Conservation (phyloP, 1,139 yeast species). For the Protomyces inouyei region DNA sequence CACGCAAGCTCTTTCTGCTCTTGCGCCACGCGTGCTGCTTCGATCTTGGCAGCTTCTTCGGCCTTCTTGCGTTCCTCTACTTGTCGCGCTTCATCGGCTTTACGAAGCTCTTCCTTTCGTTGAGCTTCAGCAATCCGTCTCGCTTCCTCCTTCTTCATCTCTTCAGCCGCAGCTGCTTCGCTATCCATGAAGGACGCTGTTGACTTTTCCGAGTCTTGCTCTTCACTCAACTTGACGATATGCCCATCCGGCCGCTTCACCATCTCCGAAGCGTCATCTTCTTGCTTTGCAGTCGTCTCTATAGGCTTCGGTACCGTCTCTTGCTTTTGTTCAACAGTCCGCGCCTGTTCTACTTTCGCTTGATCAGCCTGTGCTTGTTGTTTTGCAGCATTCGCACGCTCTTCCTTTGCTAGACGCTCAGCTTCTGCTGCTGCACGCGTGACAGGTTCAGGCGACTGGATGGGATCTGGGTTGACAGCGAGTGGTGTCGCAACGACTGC, state of each 20-base stretch:
- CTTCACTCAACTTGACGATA: neutral
- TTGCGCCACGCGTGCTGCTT: neutral
- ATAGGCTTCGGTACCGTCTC: neutral
- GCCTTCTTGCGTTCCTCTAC: neutral
- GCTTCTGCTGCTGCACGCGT: neutral
- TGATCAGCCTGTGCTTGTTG: neutral
- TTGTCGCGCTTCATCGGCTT: neutral
- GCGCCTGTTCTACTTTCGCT: neutral
- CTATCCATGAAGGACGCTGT: neutral
- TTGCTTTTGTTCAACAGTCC: neutral
- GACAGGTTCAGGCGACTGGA: neutral
- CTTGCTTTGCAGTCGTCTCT: neutral
- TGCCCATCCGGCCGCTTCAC: neutral
- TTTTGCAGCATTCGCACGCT: neutral
- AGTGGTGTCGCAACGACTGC: neutral
- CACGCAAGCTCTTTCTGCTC: constrained; percentile 1
- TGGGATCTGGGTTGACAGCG: neutral
- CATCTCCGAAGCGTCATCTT: neutral
- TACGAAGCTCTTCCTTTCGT: neutral
- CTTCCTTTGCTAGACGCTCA: neutral
- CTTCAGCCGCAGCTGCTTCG: neutral
- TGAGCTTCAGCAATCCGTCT: neutral
- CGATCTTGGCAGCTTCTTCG: neutral
- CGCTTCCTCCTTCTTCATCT: constrained; percentile 12
- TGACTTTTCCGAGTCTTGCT: neutral